These are phyloP conservation scores for Leptodermis oblonga DNA, from an alignment of 257 asterid genomes.

Conservation along the genomic window DNA sequence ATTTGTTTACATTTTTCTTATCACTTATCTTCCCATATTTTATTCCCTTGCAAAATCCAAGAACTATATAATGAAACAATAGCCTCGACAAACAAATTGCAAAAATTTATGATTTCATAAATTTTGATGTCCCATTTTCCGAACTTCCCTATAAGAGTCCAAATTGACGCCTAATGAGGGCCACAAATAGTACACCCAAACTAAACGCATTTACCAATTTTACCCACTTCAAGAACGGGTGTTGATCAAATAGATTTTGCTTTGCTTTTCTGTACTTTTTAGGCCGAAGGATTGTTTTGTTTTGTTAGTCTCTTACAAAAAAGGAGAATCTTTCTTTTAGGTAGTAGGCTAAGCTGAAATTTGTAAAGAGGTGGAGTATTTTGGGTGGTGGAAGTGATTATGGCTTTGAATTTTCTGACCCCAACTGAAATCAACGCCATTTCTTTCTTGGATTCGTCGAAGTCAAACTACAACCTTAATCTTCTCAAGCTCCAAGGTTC, in stretches of 20 bases:
- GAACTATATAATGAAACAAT: neutral
- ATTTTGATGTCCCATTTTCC: neutral
- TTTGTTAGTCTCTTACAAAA: slow-evolving; percentile 2
- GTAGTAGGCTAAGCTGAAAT: neutral
- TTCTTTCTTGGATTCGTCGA: slow-evolving; percentile 77
- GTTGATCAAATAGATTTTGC: neutral
- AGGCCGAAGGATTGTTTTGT: slow-evolving; percentile 11
- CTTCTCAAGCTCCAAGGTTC: slow-evolving; percentile 55
- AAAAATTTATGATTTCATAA: neutral
- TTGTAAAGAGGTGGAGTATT: slow-evolving; percentile 2
- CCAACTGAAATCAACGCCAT: slow-evolving; percentile 69
- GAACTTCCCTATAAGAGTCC: slow-evolving; percentile 7
- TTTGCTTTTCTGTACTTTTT: neutral
- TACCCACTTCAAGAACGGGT: neutral
- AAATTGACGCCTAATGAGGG: neutral
- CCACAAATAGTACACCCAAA: slow-evolving; percentile 5
- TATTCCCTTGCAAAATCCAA: neutral
- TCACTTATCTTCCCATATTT: neutral
- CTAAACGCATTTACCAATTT: neutral
- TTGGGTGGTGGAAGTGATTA: slow-evolving; percentile 20
- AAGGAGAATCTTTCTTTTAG: slow-evolving; percentile 5
- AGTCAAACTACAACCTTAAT: slow-evolving; percentile 49
- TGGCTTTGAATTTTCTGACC: slow-evolving; percentile 65
- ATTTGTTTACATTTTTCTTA: slow-evolving; percentile 20
- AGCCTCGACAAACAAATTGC: neutral